Conservation (phyloP, 495 filamentous ascomycete genomes). For the Penicillium cinerascens region DNA sequence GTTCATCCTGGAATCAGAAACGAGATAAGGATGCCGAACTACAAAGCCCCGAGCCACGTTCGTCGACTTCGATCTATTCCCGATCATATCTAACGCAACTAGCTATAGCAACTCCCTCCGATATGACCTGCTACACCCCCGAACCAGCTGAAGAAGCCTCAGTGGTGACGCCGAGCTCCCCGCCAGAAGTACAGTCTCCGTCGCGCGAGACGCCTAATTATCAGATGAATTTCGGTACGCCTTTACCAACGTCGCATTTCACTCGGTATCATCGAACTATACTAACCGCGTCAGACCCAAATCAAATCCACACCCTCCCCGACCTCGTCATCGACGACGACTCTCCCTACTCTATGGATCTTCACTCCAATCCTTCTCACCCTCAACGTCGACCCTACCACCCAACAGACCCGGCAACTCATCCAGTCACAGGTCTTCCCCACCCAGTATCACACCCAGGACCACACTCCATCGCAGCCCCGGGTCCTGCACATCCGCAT, state of each 20-base stretch:
- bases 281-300: constrained; percentile 15
- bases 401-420: constrained; percentile 4
- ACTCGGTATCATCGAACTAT: not conserved
- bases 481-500: not conserved
- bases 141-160: constrained; percentile 28
- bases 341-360: constrained; percentile 10
- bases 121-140: constrained; percentile 43
- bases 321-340: constrained; percentile 28
- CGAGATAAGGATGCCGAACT: constrained; percentile 18
- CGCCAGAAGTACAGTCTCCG: constrained; percentile 31
- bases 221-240: constrained; percentile 20
- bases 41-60: constrained; percentile 37
- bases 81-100: constrained; percentile 2
- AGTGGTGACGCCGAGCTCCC: constrained; percentile 31
- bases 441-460: not conserved
- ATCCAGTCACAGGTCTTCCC: not conserved
- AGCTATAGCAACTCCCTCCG: constrained; percentile 37
- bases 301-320: constrained; percentile 20
- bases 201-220: constrained; percentile 25
- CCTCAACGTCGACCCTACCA: constrained; percentile 3
- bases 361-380: constrained; percentile 10
- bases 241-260: not conserved
- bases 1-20: constrained; percentile 21
- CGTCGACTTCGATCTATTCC: constrained; percentile 1
- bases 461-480: not conserved